phyloP scores from a whole-genome alignment of 495 filamentous ascomycete genomes.

The Sordaria brevicollis region DNA sequence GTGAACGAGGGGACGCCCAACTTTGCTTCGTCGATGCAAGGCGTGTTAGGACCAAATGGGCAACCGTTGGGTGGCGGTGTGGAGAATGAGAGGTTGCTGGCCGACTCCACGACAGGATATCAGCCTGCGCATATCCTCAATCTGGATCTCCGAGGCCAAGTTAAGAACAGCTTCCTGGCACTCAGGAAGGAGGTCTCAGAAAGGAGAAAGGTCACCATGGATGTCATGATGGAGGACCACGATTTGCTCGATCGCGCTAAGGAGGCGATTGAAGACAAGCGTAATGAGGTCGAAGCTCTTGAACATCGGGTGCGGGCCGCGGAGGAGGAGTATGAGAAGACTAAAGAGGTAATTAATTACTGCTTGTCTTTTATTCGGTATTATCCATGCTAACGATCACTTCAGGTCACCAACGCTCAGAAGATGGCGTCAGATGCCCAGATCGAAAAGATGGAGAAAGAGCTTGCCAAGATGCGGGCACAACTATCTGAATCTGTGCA shows the following conservation, averaged over 20 bases:
- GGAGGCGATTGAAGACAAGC: slow-evolving; percentile 90
- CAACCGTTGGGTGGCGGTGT: slow-evolving; percentile 46
- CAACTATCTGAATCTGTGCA: slow-evolving; percentile 81
- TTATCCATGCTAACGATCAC: background rate
- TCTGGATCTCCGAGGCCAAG: slow-evolving; percentile 68
- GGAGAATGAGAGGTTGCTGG: slow-evolving; percentile 56
- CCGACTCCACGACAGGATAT: slow-evolving; percentile 74
- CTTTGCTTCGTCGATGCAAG: slow-evolving; percentile 47
- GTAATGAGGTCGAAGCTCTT: slow-evolving; percentile 83
- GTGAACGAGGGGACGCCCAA: slow-evolving; percentile 54
- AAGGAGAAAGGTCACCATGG: slow-evolving; percentile 66
- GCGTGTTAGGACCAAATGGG: background rate
- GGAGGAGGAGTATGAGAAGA: slow-evolving; percentile 88
- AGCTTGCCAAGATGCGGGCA: slow-evolving; percentile 82
- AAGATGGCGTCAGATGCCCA: slow-evolving; percentile 81
- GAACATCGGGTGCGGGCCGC: slow-evolving; percentile 74
- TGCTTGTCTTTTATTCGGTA: background rate
- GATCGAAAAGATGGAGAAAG: slow-evolving; percentile 97
- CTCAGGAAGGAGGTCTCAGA: slow-evolving; percentile 85
- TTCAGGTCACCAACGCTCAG: slow-evolving; percentile 63
- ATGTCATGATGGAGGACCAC: slow-evolving; percentile 81
- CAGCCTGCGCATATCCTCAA: slow-evolving; percentile 80
- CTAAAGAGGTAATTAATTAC: slow-evolving; percentile 54
- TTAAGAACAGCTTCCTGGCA: slow-evolving; percentile 65
- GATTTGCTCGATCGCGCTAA: slow-evolving; percentile 86